These are phyloP conservation scores for Themeda triandra DNA, from an alignment of 176 grass and related monocot species.

Conservation along the genomic window DNA sequence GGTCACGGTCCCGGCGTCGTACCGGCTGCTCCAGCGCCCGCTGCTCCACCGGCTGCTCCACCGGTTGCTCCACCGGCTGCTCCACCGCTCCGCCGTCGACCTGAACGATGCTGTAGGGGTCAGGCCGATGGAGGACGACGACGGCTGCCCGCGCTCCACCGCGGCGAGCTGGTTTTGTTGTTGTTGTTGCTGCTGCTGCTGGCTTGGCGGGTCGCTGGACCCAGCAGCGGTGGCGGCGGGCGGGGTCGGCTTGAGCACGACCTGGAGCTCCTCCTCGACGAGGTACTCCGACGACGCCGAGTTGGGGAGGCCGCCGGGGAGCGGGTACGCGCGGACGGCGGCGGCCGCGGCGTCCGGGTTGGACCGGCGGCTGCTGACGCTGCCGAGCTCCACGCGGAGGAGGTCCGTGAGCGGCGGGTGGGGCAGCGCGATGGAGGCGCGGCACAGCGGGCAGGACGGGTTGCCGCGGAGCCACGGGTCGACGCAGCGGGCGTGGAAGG, in stretches of 20 bases:
- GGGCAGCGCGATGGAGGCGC: constrained; percentile 68
- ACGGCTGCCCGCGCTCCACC: constrained; percentile 39
- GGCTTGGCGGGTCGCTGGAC: constrained; percentile 11
- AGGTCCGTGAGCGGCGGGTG: constrained; percentile 50
- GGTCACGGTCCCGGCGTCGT: constrained; percentile 40
- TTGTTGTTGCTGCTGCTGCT: background rate
- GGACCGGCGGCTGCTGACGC: constrained; percentile 63
- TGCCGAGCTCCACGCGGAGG: constrained; percentile 79
- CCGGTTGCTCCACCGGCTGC: constrained; percentile 58
- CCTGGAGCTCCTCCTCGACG: constrained; percentile 85
- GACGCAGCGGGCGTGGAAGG: constrained; percentile 78
- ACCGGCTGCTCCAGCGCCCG: constrained; percentile 66
- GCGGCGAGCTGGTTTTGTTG: constrained; percentile 13
- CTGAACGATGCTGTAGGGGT: constrained; percentile 64
- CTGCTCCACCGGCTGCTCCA: constrained; percentile 80
- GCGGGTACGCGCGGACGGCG: constrained; percentile 18
- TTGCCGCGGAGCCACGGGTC: constrained; percentile 72
- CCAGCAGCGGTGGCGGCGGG: background rate
- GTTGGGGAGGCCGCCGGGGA: constrained; percentile 1
- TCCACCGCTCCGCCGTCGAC: constrained; percentile 58
- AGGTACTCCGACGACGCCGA: constrained; percentile 52
- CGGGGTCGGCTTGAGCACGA: constrained; percentile 48
- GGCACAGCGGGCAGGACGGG: constrained; percentile 83
- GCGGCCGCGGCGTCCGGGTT: constrained; percentile 21
- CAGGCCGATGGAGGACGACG: constrained; percentile 26